Base-by-base conservation (phyloP, 139 green algal species). In the Edaphochlamys debaryana region DNA sequence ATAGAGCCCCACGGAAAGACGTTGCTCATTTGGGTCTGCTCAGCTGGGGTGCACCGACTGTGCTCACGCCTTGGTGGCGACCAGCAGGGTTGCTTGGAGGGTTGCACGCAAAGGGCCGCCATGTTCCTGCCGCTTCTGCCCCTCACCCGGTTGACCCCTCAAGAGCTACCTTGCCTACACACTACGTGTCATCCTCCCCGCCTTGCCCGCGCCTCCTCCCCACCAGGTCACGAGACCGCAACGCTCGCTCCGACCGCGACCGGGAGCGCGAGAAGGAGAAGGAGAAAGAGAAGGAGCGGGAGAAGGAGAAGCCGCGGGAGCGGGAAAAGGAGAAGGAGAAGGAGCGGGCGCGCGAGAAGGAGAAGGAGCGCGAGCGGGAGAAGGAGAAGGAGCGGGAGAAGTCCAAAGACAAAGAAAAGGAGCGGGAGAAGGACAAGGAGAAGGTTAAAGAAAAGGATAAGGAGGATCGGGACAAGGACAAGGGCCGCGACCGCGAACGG, bases 221-320 rank as follows among this genome's bases (percentile, higher is more conserved):
- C n/a, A 9, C 11, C 56, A 64, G 56, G 56, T 64, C 56, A 9
- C 56, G 56, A 13, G 56, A 64, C 56, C 56, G 56, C 25, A 64
- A 13, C 11, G 56, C 56, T 4, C 56, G 56, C 56, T 64, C 25
- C 25, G 56, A 67, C 52, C 70, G 70, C 19, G 70, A 67, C 15
- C 50, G 50, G 48, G 70, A 64, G 27, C 48, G 48, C 8, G 70
- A 48, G 32, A 79, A 79, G 64, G 34, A 70, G 64, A 45, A 66
- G 70, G 70, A 78, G 50, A n/a, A 32, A 48, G 70, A 78, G 48
- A 66, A 40, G 45, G 50, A 67, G 50, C 48, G 20, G 48, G 34
- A 66, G 34, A 52, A 67, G 34, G 71, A 66, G 13, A 67, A 52
- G 22, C 52, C 67, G 20, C 34, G 36, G 23, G 50, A 52, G 6